Evolutionary conservation across 257 asterid species (phyloP).

Genomic region (Mitragyna speciosa): DNA sequence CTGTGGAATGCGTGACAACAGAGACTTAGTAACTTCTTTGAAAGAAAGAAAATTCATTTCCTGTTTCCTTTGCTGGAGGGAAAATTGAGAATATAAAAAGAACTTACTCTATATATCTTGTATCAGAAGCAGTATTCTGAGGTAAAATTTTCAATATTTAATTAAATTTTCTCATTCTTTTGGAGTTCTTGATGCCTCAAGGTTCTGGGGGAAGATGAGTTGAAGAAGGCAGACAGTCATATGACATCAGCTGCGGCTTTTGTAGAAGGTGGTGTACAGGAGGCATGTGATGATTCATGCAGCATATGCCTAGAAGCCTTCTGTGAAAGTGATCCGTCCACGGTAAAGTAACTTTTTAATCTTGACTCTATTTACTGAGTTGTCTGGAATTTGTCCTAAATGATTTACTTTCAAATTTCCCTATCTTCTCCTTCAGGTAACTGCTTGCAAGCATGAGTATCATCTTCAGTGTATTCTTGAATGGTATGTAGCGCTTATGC

Average conservation of each 20-base stretch:
- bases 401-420: constrained; percentile 12
- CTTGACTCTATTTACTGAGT: neutral
- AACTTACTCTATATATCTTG: neutral
- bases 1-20: neutral
- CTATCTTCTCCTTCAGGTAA: constrained; percentile 44
- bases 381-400: neutral
- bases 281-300: constrained; percentile 90
- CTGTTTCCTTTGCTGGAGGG: neutral
- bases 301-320: constrained; percentile 96
- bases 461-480: constrained; percentile 95
- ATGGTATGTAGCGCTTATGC: constrained; percentile 51
- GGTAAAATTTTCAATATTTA: neutral
- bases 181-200: constrained; percentile 18
- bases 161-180: constrained; percentile 1
- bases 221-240: constrained; percentile 48
- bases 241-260: constrained; percentile 86
- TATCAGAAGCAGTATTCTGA: neutral
- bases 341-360: constrained; percentile 37
- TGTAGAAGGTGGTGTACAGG: constrained; percentile 96
- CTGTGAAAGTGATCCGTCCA: constrained; percentile 71
- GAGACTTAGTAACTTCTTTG: neutral
- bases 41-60: neutral
- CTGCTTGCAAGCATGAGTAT: constrained; percentile 84
- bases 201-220: constrained; percentile 58
- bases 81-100: neutral